Percentiles rank a stretch among this genome's conserved stretches.
phyloP scores from a whole-genome alignment of 768 basidiomycete species.

The Mrakia blollopis region DNA sequence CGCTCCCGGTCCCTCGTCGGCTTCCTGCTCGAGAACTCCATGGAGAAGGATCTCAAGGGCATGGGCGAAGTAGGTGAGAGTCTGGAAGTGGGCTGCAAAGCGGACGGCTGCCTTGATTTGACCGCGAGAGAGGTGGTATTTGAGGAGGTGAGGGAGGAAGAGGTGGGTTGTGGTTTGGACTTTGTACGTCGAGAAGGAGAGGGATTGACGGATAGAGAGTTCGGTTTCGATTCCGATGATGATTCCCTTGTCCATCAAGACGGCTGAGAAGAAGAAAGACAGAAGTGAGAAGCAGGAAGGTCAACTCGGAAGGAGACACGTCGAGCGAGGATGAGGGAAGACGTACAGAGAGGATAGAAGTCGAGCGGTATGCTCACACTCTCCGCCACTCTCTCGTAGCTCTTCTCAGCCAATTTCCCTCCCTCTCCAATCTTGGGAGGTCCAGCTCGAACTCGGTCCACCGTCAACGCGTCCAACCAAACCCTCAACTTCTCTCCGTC shows the following conservation, averaged over 20 bases:
- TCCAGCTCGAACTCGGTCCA: slow-evolving; percentile 51
- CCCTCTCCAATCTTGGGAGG: not conserved
- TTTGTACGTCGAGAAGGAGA: slow-evolving; percentile 86
- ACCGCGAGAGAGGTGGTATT: slow-evolving; percentile 65
- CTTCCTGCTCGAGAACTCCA: slow-evolving; percentile 83
- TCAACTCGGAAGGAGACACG: slow-evolving; percentile 43
- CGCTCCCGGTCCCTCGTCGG: slow-evolving; percentile 37
- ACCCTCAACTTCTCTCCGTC: slow-evolving; percentile 79
- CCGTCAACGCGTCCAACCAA: slow-evolving; percentile 91
- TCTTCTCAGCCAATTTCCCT: slow-evolving; percentile 10
- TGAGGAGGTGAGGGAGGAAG: slow-evolving; percentile 86
- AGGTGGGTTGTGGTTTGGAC: slow-evolving; percentile 84
- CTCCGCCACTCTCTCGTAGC: slow-evolving; percentile 28
- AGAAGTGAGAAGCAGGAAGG: not conserved
- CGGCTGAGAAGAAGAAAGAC: slow-evolving; percentile 54
- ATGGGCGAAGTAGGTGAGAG: slow-evolving; percentile 87
- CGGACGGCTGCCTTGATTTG: slow-evolving; percentile 62
- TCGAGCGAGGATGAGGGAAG: slow-evolving; percentile 57
- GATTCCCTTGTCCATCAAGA: slow-evolving; percentile 98
- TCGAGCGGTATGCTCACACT: slow-evolving; percentile 87
- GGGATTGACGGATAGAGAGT: slow-evolving; percentile 62
- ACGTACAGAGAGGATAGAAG: slow-evolving; percentile 89
- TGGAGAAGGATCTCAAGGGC: slow-evolving; percentile 91
- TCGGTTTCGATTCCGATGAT: slow-evolving; percentile 95
- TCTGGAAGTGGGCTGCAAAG: slow-evolving; percentile 79